Percentiles rank a stretch among this genome's conserved stretches.
phyloP scores from a whole-genome alignment of 192 early-diverging fungal species.

The Pecoramyces ruminantium region DNA sequence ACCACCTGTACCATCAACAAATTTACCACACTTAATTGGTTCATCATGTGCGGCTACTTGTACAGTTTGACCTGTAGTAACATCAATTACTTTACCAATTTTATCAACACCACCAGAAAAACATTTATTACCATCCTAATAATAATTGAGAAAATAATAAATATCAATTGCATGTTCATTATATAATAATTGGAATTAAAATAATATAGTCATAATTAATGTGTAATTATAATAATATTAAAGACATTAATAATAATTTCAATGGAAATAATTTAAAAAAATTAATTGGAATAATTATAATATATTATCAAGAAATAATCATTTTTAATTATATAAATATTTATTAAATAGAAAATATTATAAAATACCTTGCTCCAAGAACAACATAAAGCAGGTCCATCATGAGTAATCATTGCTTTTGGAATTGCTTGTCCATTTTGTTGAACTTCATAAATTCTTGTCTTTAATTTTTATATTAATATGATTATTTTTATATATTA shows the following conservation, averaged over 20 bases:
- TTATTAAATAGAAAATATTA: no score
- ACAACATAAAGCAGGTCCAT: constrained; percentile 64
- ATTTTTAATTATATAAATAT: no score
- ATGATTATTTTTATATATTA: no score
- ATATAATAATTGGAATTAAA: no score
- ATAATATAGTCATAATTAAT: no score
- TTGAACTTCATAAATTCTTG: constrained; percentile 82
- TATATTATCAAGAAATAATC: no score
- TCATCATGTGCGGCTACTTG: constrained; percentile 81
- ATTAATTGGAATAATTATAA: no score
- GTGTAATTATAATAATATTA: no score
- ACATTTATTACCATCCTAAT: constrained; percentile 74
- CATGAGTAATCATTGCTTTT: constrained; percentile 65
- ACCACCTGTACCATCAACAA: constrained; percentile 41
- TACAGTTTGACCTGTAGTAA: constrained; percentile 56
- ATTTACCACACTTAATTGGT: constrained; percentile 66
- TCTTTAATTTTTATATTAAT: constrained; percentile 24
- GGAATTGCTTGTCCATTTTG: constrained; percentile 51
- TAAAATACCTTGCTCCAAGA: constrained; percentile 62
- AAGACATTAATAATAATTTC: no score
- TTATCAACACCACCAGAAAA: constrained; percentile 84
- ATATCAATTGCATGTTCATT: no score
- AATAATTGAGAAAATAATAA: no score
- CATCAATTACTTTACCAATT: constrained; percentile 65
- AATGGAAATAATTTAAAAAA: no score